phyloP scores from a whole-genome alignment of 345 rosid genomes.

The Arabis alpina region DNA sequence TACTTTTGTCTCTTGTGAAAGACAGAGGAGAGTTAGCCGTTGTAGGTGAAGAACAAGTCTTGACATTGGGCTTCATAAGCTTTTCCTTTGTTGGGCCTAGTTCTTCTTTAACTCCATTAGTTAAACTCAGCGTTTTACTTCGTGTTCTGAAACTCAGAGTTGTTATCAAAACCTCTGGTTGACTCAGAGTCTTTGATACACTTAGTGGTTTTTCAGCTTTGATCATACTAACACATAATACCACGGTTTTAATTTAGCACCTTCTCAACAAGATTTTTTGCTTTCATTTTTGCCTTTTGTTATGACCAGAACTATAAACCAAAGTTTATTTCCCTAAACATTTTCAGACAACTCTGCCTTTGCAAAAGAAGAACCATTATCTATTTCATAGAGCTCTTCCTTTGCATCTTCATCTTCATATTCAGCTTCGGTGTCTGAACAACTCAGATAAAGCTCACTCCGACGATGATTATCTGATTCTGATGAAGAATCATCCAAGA shows the following conservation, averaged over 20 bases:
- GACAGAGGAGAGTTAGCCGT: no score
- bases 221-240: no score
- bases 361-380: constrained; percentile 16
- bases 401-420: constrained; percentile 44
- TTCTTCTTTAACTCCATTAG: no score
- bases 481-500: constrained; percentile 52
- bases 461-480: constrained; percentile 37
- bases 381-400: constrained; percentile 16
- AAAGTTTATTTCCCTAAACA: not conserved
- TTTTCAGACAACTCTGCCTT: constrained; percentile 22
- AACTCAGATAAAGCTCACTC: constrained; percentile 26
- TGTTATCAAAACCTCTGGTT: no score
- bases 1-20: no score
- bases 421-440: constrained; percentile 44
- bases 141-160: no score
- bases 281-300: not conserved
- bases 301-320: constrained; percentile 4
- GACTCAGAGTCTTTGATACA: no score
- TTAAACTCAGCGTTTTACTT: no score
- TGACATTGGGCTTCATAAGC: no score
- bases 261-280: not conserved
- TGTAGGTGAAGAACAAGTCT: no score
- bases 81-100: no score
- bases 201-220: no score
- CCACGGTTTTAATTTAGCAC: constrained; percentile 1